Base-by-base conservation (phyloP, 1,284 basidiomycete genomes). In the Pseudozyma sp. region DNA sequence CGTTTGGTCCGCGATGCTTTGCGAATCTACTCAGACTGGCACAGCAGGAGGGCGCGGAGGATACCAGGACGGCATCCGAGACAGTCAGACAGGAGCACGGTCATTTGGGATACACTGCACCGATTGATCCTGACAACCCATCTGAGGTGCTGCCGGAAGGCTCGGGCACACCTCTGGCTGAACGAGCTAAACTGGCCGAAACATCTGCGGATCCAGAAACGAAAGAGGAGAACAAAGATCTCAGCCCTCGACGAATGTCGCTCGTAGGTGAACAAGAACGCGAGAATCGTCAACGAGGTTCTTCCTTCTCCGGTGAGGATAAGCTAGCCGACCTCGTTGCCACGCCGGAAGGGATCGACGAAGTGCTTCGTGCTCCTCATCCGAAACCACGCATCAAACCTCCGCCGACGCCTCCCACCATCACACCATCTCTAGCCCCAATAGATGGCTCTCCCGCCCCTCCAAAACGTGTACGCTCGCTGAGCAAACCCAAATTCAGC, bases 1-100 rank as follows among this genome's bases (percentile, higher is more conserved):
- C 77, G 6, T 77, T 79, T n/a, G 77, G 77, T 21, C 70, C 75
- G 14, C 38, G 61, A 40, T 70, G 63, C 48, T 75, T 79, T 47
- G 64, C 61, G 38, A 58, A 61, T 13, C 51, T 79, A 10, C 42
- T 78, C 39, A 35, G 64, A n/a, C 38, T 77, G 16, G 71, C 75
- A 5, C 51, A 76, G 62, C 66, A 69, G 55, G 34, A 66, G 21
- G 66, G 59, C 0, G 50, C 21, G 0, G 36, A 63, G 2, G 65
- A 74, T 6, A 59, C 55, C 2, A 34, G 61, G 25, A 56, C 52
- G 0, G 18, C 42, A 4, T 18, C 18, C 31, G 68, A 70, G 56
- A 60, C 58, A 19, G 36, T 47, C 1, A 59, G 67, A 34, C 31
- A 54, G n/a, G 47, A 60, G 36, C 60, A 69, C n/a, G 70, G 70